Percentiles rank a stretch among this genome's conserved stretches.
Evolutionary conservation across 805 yeast genomes (phyloP).

Genomic region (Starmera quercuum): DNA sequence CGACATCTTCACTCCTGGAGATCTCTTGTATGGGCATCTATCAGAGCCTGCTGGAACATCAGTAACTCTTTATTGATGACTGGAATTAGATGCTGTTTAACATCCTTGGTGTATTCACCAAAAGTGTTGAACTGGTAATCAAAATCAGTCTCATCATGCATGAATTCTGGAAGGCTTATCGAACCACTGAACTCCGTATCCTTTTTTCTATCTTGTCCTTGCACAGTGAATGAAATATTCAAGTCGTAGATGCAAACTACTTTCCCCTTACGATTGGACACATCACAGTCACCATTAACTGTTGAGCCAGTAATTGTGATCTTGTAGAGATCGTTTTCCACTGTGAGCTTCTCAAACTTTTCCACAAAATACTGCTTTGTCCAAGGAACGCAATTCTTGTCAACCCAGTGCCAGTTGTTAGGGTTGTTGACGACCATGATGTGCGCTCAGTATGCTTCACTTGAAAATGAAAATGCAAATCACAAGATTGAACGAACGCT

Average conservation of each 20-base stretch:
- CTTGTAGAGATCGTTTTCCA: constrained; percentile 14
- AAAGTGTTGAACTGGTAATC: constrained; percentile 45
- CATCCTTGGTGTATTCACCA: constrained; percentile 26
- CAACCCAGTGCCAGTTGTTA: constrained; percentile 75
- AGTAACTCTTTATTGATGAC: constrained; percentile 37
- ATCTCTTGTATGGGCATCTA: constrained; percentile 53
- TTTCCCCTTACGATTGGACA: constrained; percentile 77
- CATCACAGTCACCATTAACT: constrained; percentile 70
- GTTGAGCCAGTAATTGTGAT: constrained; percentile 30
- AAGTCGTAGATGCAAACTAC: constrained; percentile 70
- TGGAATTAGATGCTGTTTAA: constrained; percentile 47
- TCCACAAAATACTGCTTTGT: constrained; percentile 41
- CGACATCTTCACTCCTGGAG: constrained; percentile 37
- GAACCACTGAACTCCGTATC: constrained; percentile 33
- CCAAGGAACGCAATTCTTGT: constrained; percentile 62
- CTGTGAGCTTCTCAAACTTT: constrained; percentile 22
- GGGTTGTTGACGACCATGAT: constrained; percentile 64
- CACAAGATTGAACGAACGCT: too few relatives aligned
- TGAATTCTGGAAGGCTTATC: constrained; percentile 54
- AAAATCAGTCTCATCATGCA: constrained; percentile 70
- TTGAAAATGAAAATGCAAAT: too few relatives aligned
- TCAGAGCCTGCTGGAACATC: constrained; percentile 56
- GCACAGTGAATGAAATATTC: constrained; percentile 40
- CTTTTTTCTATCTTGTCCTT: constrained; percentile 25
- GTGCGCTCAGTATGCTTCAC: not conserved